Conservation (phyloP, 1,139 yeast genomes). For the Taphrina populina region DNA sequence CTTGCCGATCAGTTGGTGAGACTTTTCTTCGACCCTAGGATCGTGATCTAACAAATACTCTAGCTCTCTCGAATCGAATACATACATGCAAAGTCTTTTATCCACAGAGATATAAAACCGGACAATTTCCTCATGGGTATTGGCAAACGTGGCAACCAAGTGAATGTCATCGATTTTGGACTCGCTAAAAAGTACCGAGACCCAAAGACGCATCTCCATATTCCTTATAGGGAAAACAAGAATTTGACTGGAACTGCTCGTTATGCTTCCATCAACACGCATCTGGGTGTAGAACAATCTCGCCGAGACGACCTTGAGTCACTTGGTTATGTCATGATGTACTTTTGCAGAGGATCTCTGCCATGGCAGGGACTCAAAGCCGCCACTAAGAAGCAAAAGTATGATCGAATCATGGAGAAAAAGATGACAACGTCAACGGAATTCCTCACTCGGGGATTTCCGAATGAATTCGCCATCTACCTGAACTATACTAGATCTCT, state of each 20-base stretch:
- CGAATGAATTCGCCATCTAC: constrained; percentile 83
- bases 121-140: constrained; percentile 97
- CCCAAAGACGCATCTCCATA: constrained; percentile 91
- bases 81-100: constrained; percentile 91
- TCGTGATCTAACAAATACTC: not conserved
- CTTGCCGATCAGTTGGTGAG: constrained; percentile 79
- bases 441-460: constrained; percentile 84
- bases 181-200: constrained; percentile 95
- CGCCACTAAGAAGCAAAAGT: constrained; percentile 95
- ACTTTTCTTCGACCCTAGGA: not conserved
- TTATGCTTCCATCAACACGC: constrained; percentile 93
- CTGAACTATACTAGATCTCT: constrained; percentile 85
- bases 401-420: constrained; percentile 94
- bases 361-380: constrained; percentile 99
- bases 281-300: constrained; percentile 92
- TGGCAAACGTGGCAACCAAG: constrained; percentile 92
- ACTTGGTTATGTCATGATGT: constrained; percentile 90
- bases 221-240: constrained; percentile 94
- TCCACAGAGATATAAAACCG: constrained; percentile 86
- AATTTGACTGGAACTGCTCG: constrained; percentile 97
- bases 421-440: constrained; percentile 92
- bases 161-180: constrained; percentile 94
- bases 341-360: constrained; percentile 85
- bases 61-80: constrained; percentile 84
- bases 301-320: constrained; percentile 96